Evolutionary conservation across 139 green algal species (phyloP).

Genomic region (Yamagishiella unicocca): DNA sequence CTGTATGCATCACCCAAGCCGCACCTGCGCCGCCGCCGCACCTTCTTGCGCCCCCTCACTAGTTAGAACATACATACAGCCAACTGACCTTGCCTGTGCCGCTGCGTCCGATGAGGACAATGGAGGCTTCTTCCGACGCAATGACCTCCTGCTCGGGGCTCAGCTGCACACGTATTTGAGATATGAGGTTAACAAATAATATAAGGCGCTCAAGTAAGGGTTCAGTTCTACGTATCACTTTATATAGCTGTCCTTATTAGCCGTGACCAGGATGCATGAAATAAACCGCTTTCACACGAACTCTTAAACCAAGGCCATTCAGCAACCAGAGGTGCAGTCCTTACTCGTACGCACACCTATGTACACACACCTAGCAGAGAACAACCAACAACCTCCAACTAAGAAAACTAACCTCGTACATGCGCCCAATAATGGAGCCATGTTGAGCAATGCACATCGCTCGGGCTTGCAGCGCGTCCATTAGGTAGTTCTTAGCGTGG

Average conservation of each 20-base stretch:
- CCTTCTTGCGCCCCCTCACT: not conserved
- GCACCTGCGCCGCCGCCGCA: not conserved
- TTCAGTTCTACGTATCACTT: not conserved
- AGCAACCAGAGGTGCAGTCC: too few relatives aligned
- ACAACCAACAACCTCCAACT: not conserved
- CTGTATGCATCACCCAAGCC: not conserved
- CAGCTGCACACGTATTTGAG: not conserved
- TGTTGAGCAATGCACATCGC: not conserved
- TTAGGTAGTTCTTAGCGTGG: not conserved
- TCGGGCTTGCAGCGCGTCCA: slow-evolving; percentile 6
- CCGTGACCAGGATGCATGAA: not conserved
- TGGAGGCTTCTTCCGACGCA: not conserved
- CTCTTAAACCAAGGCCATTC: not conserved
- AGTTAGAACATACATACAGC: not conserved
- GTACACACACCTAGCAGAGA: not conserved
- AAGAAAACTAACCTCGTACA: slow-evolving; percentile 34
- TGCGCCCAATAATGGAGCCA: not conserved
- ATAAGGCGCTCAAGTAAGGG: not conserved
- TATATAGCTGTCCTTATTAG: not conserved
- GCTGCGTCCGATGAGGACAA: slow-evolving; percentile 44
- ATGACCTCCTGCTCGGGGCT: not conserved
- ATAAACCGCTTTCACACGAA: not conserved
- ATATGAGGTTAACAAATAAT: not conserved
- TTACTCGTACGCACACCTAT: not conserved
- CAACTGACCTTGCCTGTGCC: slow-evolving; percentile 59